phyloP scores from a whole-genome alignment of 129 eudicot genomes.

The Pittosporum tobira region DNA sequence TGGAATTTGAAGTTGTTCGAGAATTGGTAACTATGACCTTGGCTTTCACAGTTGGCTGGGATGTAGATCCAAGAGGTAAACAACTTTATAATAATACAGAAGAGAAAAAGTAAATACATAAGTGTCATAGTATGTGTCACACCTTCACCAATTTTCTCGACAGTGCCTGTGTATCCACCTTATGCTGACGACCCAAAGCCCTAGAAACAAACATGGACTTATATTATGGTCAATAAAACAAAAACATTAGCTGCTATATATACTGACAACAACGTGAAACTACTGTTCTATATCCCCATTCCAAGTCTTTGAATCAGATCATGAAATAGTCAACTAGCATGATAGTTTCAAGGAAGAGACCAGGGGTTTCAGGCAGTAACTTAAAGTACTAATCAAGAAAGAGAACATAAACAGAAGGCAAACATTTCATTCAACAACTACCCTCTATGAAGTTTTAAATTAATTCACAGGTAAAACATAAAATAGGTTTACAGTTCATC shows the following conservation, averaged over 20 bases:
- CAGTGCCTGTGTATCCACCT: slow-evolving; percentile 19
- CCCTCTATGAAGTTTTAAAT: not conserved
- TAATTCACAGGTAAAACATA: not conserved
- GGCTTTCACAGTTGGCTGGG: slow-evolving; percentile 42
- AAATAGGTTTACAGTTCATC: not conserved
- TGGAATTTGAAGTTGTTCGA: slow-evolving; percentile 26
- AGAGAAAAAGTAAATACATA: not conserved
- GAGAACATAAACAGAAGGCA: slow-evolving; percentile 1
- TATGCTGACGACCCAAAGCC: slow-evolving; percentile 35
- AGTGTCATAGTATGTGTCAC: not conserved
- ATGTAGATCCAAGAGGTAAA: slow-evolving; percentile 3
- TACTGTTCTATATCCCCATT: not conserved
- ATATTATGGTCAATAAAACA: not conserved
- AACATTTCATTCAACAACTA: not conserved
- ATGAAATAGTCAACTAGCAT: not conserved
- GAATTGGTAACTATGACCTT: slow-evolving; percentile 22
- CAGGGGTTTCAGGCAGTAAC: not conserved
- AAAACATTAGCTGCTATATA: not conserved
- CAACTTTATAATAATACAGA: too few relatives aligned
- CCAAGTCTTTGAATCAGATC: not conserved
- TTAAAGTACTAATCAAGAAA: not conserved
- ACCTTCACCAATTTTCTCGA: slow-evolving; percentile 59
- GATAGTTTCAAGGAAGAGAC: not conserved
- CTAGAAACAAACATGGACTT: slow-evolving; percentile 23
- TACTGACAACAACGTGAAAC: not conserved